These are phyloP conservation scores for Cicer chorassanicum DNA, from an alignment of 306 rosid species.

Conservation along the genomic window DNA sequence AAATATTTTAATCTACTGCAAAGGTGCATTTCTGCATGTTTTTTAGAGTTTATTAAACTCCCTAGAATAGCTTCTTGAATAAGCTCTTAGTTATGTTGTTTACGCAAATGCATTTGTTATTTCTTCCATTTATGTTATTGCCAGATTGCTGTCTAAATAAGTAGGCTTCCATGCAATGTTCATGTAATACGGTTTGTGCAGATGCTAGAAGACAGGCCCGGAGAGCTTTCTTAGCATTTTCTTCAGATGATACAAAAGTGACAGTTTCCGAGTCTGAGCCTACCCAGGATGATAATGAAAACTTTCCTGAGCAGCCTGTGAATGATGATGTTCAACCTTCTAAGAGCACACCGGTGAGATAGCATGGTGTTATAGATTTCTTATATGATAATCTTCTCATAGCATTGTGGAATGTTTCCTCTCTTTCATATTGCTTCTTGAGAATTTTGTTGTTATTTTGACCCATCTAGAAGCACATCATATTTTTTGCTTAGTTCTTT, in stretches of 20 bases:
- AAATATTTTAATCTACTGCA: neutral
- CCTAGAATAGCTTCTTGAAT: neutral
- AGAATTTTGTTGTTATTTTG: conserved; percentile 27
- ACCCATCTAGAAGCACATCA: conserved; percentile 5
- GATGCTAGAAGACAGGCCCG: conserved; percentile 93
- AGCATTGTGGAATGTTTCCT: conserved; percentile 17
- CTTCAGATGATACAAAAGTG: conserved; percentile 61
- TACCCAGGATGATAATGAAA: conserved; percentile 47
- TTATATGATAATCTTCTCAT: conserved; percentile 32
- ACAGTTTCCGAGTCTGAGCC: conserved; percentile 54
- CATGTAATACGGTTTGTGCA: conserved; percentile 46
- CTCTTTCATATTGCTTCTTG: conserved; percentile 20
- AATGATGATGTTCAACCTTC: conserved; percentile 60
- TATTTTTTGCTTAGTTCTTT: conserved; percentile 14
- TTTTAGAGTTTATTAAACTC: neutral
- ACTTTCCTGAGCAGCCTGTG: conserved; percentile 53
- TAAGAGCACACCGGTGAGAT: conserved; percentile 79
- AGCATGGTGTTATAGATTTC: neutral
- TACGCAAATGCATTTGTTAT: neutral
- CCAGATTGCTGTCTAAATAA: conserved; percentile 38
- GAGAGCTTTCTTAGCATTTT: conserved; percentile 87
- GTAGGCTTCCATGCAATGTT: conserved; percentile 31
- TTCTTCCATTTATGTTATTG: conserved; percentile 33
- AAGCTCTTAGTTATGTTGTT: neutral
- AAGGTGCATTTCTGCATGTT: neutral